A percentile compares a stretch with the other conserved stretches of the same genome.
Evolutionary conservation across 129 eudicot species (phyloP).

Genomic region (Tanacetum coccineum): DNA sequence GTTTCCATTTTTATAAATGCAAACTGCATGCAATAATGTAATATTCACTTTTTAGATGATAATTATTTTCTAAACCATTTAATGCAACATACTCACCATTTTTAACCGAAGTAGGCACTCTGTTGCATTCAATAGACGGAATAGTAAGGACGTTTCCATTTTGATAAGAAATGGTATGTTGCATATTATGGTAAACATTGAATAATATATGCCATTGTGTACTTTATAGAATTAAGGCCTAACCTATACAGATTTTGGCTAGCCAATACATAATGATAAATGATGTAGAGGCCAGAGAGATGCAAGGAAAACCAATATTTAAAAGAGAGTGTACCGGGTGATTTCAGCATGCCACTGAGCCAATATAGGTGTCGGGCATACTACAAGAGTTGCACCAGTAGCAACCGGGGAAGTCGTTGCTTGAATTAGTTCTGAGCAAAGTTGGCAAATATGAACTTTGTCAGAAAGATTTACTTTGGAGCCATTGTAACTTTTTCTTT

Average conservation of each 20-base stretch:
- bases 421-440: conserved; percentile 68
- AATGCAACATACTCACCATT: neutral
- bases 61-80: neutral
- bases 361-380: conserved; percentile 91
- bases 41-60: neutral
- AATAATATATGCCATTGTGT: neutral
- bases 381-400: conserved; percentile 90
- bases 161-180: neutral
- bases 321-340: conserved; percentile 50
- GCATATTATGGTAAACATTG: neutral
- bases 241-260: neutral
- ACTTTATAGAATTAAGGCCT: neutral
- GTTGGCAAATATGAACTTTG: conserved; percentile 49
- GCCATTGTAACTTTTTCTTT: too few relatives aligned
- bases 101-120: neutral
- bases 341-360: conserved; percentile 98
- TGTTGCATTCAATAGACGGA: neutral
- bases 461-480: conserved; percentile 40
- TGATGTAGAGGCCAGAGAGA: neutral
- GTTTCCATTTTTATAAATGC: neutral
- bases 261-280: neutral
- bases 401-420: conserved; percentile 69
- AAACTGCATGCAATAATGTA: neutral
- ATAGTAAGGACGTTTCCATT: neutral
- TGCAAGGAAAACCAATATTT: conserved; percentile 7